These are phyloP conservation scores for Penicillium decumbens DNA, from an alignment of 2,329 filamentous ascomycete species.

Conservation along the genomic window DNA sequence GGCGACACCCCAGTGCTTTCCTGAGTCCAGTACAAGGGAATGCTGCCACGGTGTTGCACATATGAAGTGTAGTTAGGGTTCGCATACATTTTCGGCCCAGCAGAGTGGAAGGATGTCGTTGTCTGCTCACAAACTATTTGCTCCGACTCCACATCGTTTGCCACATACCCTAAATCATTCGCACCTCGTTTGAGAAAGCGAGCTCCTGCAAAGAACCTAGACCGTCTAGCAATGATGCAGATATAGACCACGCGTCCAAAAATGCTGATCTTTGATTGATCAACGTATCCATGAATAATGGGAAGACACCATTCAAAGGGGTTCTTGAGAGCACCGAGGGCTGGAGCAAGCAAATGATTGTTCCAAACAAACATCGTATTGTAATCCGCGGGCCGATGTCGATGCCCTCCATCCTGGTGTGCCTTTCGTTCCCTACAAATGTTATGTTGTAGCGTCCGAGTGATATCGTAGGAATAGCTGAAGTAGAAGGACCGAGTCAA, in stretches of 20 bases:
- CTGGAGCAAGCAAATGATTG: slow-evolving; percentile 76
- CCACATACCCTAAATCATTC: slow-evolving; percentile 91
- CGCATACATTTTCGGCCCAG: slow-evolving; percentile 76
- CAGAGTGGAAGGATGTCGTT: slow-evolving; percentile 92
- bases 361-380: slow-evolving; percentile 99
- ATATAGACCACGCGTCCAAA: slow-evolving; percentile 88
- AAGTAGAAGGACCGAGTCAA: slow-evolving; percentile 93
- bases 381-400: slow-evolving; percentile 68
- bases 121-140: slow-evolving; percentile 94
- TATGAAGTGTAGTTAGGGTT: slow-evolving; percentile 94
- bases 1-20: slow-evolving; percentile 92
- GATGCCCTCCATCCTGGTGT: slow-evolving; percentile 59
- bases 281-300: slow-evolving; percentile 92
- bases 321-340: slow-evolving; percentile 64
- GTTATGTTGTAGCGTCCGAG: slow-evolving; percentile 85
- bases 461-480: slow-evolving; percentile 97
- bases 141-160: slow-evolving; percentile 97
- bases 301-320: slow-evolving; percentile 95
- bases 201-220: slow-evolving; percentile 88
- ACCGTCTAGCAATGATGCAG: slow-evolving; percentile 86
- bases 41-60: slow-evolving; percentile 93
- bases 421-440: slow-evolving; percentile 73
- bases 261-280: slow-evolving; percentile 78
- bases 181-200: slow-evolving; percentile 90
- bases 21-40: slow-evolving; percentile 95